Evolutionary conservation across 495 filamentous ascomycete species (phyloP).

Genomic region (Penicillium psychrofluorescens): DNA sequence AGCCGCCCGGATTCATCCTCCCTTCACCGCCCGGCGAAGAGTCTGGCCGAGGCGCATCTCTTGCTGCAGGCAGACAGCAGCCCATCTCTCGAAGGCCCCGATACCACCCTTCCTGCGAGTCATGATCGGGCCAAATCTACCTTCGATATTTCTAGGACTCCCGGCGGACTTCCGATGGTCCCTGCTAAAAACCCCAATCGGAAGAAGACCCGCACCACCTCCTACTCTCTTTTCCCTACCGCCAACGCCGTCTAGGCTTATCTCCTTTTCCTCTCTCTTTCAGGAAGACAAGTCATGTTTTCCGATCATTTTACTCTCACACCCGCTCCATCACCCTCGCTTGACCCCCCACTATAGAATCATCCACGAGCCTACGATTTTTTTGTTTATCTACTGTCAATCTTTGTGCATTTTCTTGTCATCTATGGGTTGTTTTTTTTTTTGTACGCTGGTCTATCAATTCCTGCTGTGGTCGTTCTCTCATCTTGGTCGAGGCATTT

Average conservation of each 20-base stretch:
- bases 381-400: too few relatives aligned
- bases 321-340: constrained; percentile 1
- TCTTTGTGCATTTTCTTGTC: constrained; percentile 4
- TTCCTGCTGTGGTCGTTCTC: constrained; percentile 12
- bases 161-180: neutral
- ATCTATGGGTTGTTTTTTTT: neutral
- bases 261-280: constrained; percentile 4
- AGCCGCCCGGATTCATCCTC: constrained; percentile 24
- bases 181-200: constrained; percentile 16
- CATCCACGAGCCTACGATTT: constrained; percentile 10
- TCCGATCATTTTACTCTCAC: constrained; percentile 6
- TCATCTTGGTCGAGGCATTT: constrained; percentile 28
- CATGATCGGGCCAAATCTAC: constrained; percentile 34
- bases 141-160: constrained; percentile 14
- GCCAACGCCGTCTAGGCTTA: neutral
- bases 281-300: constrained; percentile 2
- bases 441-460: neutral
- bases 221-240: constrained; percentile 41
- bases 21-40: constrained; percentile 36
- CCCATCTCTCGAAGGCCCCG: constrained; percentile 16
- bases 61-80: constrained; percentile 21
- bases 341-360: constrained; percentile 2
- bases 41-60: constrained; percentile 27
- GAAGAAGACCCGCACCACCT: constrained; percentile 29
- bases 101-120: constrained; percentile 6